Evolutionary conservation across 73 alveolate genomes (phyloP).

Genomic region (Durusdinium trenchii): DNA sequence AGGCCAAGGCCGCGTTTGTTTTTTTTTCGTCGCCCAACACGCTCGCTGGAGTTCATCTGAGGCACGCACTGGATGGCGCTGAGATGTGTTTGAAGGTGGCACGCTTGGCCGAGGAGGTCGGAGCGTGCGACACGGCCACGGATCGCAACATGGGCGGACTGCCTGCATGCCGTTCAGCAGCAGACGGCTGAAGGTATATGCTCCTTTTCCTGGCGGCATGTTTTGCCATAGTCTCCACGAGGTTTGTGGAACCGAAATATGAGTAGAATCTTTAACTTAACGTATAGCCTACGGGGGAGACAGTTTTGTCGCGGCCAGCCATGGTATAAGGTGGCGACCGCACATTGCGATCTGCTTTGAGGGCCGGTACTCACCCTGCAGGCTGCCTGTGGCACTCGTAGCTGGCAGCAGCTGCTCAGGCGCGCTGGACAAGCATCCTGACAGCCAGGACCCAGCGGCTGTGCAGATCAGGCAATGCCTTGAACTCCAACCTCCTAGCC

Average conservation of each 20-base stretch:
- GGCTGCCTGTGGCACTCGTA: constrained; percentile 35
- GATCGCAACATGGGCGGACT: background rate
- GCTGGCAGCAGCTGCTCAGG: constrained; percentile 44
- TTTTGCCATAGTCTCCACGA: background rate
- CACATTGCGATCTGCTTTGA: background rate
- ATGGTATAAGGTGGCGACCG: background rate
- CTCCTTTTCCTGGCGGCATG: background rate
- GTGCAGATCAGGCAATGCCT: no score
- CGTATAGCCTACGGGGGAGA: background rate
- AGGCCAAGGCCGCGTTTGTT: no score
- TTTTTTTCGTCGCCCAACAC: no score
- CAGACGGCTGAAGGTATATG: background rate
- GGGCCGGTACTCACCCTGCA: background rate
- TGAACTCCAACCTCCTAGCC: no score
- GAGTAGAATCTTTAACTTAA: no score
- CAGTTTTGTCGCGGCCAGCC: background rate
- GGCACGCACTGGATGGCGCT: constrained; percentile 90
- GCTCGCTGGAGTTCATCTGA: no score
- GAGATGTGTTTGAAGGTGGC: constrained; percentile 86
- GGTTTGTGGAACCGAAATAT: background rate
- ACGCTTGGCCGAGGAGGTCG: constrained; percentile 66
- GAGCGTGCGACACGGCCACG: no score
- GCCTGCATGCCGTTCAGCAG: background rate
- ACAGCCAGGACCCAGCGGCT: background rate
- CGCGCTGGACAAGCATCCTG: background rate